phyloP scores from a whole-genome alignment of 768 basidiomycete genomes.

The Hebeloma cylindrosporum region DNA sequence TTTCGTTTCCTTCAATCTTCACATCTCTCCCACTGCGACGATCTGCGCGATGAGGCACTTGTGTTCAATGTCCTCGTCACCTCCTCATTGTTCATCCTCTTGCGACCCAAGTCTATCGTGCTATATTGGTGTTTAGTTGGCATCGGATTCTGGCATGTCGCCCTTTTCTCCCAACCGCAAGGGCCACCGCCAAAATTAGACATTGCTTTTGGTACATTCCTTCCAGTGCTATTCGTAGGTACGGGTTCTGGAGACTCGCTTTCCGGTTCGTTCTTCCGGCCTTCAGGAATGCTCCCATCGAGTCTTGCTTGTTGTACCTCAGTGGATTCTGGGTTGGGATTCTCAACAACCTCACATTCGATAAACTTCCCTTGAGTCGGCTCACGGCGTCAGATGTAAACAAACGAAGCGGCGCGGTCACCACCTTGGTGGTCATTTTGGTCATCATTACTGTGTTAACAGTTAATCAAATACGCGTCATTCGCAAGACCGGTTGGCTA shows the following conservation, averaged over 20 bases:
- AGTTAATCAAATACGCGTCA: slow-evolving; percentile 77
- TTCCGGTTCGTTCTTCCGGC: slow-evolving; percentile 73
- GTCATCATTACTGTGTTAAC: slow-evolving; percentile 58
- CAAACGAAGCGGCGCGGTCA: slow-evolving; percentile 65
- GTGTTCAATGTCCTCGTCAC: slow-evolving; percentile 72
- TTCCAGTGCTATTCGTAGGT: slow-evolving; percentile 79
- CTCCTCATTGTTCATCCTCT: slow-evolving; percentile 64
- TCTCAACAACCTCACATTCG: slow-evolving; percentile 68
- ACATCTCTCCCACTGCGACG: slow-evolving; percentile 61
- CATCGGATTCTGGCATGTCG: slow-evolving; percentile 85
- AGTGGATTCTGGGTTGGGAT: slow-evolving; percentile 79
- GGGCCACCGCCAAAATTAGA: slow-evolving; percentile 67
- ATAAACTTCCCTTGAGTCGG: slow-evolving; percentile 73
- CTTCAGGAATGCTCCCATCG: slow-evolving; percentile 67
- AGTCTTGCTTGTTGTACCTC: slow-evolving; percentile 72
- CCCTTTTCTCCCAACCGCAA: slow-evolving; percentile 74
- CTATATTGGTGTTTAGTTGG: slow-evolving; percentile 77
- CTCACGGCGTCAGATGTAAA: slow-evolving; percentile 69
- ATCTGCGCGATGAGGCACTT: slow-evolving; percentile 68
- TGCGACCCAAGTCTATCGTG: slow-evolving; percentile 69
- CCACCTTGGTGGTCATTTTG: slow-evolving; percentile 66
- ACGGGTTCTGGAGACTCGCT: slow-evolving; percentile 76
- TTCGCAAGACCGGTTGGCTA: slow-evolving; percentile 83
- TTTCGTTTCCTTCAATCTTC: slow-evolving; percentile 49
- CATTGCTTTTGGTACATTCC: slow-evolving; percentile 72